Evolutionary conservation across 345 rosid species (phyloP).

Genomic region (Syzygium aqueum): DNA sequence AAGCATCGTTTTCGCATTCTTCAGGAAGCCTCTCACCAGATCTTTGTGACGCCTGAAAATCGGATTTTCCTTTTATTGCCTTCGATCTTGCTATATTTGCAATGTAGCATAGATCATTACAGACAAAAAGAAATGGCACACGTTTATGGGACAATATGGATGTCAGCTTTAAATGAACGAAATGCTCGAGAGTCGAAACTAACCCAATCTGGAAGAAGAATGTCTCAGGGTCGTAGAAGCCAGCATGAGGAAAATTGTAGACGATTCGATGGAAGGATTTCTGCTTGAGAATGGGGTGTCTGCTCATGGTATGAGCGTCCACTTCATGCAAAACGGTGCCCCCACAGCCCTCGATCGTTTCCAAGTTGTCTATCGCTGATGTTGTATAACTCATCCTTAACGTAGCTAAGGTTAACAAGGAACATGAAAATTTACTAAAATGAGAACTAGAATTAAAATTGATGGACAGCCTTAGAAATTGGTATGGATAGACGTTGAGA

Average conservation of each 20-base stretch:
- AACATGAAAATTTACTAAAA: neutral
- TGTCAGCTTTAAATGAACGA: neutral
- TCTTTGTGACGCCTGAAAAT: constrained; percentile 19
- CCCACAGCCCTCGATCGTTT: constrained; percentile 2
- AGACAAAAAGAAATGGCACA: neutral
- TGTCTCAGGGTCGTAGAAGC: neutral
- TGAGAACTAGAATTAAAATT: neutral
- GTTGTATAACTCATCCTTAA: neutral
- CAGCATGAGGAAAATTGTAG: constrained; percentile 31
- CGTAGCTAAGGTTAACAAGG: neutral
- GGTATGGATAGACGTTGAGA: neutral
- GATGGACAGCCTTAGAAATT: neutral
- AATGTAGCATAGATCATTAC: neutral
- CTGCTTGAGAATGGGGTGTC: neutral
- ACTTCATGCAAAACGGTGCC: constrained; percentile 24
- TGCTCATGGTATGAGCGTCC: constrained; percentile 13
- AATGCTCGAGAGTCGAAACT: neutral
- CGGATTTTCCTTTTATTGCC: neutral
- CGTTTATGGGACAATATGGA: neutral
- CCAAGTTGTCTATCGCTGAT: constrained; percentile 8
- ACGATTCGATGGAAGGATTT: constrained; percentile 12
- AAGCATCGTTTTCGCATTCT: constrained; percentile 28
- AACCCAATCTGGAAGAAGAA: neutral
- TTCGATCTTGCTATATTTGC: neutral
- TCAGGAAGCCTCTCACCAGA: constrained; percentile 38